These are phyloP conservation scores for Candida gorgasii DNA, from an alignment of 805 yeast genomes.

Conservation along the genomic window DNA sequence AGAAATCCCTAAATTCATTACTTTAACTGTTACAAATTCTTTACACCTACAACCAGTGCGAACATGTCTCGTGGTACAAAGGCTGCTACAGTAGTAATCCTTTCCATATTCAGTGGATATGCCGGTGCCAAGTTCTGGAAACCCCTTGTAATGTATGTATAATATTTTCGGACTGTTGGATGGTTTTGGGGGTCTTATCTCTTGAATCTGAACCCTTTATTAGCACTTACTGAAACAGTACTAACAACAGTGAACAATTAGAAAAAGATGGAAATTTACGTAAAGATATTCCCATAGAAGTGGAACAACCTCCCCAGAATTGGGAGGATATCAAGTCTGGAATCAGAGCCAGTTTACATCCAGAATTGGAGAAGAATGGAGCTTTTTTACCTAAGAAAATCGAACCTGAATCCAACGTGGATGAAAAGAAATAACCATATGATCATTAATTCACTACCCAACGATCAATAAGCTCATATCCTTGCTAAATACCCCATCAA, in stretches of 20 bases:
- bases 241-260: constrained; percentile 52
- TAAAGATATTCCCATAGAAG: constrained; percentile 53
- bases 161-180: too few species aligned
- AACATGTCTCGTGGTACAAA: constrained; percentile 18
- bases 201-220: too few species aligned
- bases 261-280: constrained; percentile 66
- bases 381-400: background rate
- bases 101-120: constrained; percentile 37
- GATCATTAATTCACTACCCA: too few species aligned
- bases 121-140: constrained; percentile 68
- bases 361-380: constrained; percentile 17
- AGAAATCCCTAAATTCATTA: too few species aligned
- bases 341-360: constrained; percentile 33
- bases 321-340: constrained; percentile 39
- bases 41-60: constrained; percentile 1
- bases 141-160: constrained; percentile 65
- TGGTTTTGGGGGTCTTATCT: too few species aligned
- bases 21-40: too few species aligned
- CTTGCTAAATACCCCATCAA: too few species aligned
- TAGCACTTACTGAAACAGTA: too few species aligned
- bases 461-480: too few species aligned
- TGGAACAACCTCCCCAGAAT: constrained; percentile 32
- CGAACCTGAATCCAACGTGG: too few species aligned
- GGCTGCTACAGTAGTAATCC: constrained; percentile 20
- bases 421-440: too few species aligned